A percentile compares a stretch with the other conserved stretches of the same genome.
Evolutionary conservation across 2,329 filamentous ascomycete genomes (phyloP).

Genomic region (Raffaelea albimanens): DNA sequence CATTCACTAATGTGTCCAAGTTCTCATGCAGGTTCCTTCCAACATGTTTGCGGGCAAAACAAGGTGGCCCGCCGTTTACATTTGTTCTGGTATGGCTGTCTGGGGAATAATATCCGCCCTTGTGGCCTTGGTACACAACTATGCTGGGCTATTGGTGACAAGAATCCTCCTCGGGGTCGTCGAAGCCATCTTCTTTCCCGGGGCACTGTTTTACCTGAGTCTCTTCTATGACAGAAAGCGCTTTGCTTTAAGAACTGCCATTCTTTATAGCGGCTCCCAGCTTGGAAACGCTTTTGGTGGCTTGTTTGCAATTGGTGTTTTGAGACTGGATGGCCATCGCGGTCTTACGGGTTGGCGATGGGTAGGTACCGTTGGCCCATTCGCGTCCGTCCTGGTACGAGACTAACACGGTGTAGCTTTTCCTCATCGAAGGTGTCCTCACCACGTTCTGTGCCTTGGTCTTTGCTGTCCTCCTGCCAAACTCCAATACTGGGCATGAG

Average conservation of each 20-base stretch:
- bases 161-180: slow-evolving; percentile 22
- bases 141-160: slow-evolving; percentile 32
- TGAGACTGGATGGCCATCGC: slow-evolving; percentile 16
- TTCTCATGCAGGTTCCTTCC: slow-evolving; percentile 25
- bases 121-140: slow-evolving; percentile 37
- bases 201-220: slow-evolving; percentile 27
- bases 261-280: slow-evolving; percentile 22
- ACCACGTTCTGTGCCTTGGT: not conserved
- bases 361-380: slow-evolving; percentile 9
- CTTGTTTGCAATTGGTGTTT: slow-evolving; percentile 23
- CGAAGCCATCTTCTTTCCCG: slow-evolving; percentile 44
- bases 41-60: slow-evolving; percentile 26
- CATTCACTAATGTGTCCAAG: too few species aligned
- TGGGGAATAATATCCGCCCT: slow-evolving; percentile 40
- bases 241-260: slow-evolving; percentile 22
- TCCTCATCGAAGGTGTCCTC: not conserved
- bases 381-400: too few species aligned
- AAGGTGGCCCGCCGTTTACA: slow-evolving; percentile 36
- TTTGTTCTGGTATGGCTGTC: slow-evolving; percentile 36
- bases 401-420: too few species aligned
- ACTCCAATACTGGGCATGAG: not conserved
- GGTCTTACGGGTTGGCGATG: slow-evolving; percentile 19
- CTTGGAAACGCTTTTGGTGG: slow-evolving; percentile 25
- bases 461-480: not conserved
- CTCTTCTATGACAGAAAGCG: slow-evolving; percentile 30